Base-by-base conservation (phyloP, 1,284 basidiomycete species). In the Tremellales sp. region DNA sequence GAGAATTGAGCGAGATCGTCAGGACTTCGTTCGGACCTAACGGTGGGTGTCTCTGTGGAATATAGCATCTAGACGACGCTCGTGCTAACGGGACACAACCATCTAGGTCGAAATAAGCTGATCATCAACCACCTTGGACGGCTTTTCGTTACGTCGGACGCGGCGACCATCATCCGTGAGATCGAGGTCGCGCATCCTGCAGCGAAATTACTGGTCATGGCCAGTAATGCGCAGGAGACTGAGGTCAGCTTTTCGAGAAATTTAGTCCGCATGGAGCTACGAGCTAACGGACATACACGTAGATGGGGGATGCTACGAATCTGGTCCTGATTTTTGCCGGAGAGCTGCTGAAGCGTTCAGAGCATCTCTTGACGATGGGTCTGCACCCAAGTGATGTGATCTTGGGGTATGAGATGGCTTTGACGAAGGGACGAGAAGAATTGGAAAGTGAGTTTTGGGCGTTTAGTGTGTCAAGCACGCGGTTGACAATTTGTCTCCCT, bases 171-270 rank as follows among this genome's bases (percentile, higher is more conserved):
- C 74, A 93, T 98, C 68, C 82, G 87, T 56, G 95, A 99, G 75
- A 84, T 97, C 70, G 95, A 98, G 70, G 91, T 99, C 41, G 90
- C 97, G 24, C 95, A 98, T 72, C 95, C 95, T 0, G 94, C 94
- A 5, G 95, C 92, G 25, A 98, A 97, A 73, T 78, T 98, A 9
- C 77, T 99, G 12, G 94, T 98, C 26, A 95, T 97, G 89, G 92
- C 93, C 16, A 90, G 87, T 33, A 91, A 97, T 66, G 88, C 94
- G 27, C 95, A 99, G 71, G 94, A 97, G 73, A 73, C 84, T 1
- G 95, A 98, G 81, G 89, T 87, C 52, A 56, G 79, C 70, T 27
- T 41, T 32, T 12, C 19, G 6, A n/a, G n/a, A 40, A 31, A 31
- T 31, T n/a, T n/a, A n/a, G n/a, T n/a, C n/a, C n/a, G n/a, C n/a